Evolutionary conservation across 768 basidiomycete genomes (phyloP), one percentile per base, ranked within the genome.

Genomic region (Suillus decipiens): DNA sequence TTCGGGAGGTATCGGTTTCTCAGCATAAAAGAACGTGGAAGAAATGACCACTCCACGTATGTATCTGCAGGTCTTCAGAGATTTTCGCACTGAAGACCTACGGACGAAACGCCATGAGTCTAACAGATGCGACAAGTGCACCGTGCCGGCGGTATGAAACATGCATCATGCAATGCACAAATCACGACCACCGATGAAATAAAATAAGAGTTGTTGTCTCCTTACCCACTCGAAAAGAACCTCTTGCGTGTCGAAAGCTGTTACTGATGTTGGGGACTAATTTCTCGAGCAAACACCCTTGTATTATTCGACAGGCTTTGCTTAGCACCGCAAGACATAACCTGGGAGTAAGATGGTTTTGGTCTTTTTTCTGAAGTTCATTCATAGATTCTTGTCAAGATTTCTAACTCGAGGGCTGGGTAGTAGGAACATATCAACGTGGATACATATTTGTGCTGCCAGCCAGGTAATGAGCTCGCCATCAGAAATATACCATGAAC

Each of bases 41-140:
- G 77, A 87, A 47, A 81, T 90, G 81, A 85, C 85, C 28, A 28
- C 28, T 28, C 28, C 28, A 28, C 2, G 33, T 86, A 92, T 71
- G 12, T 85, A 91, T 43, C 19, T 43, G 19, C 17, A 4, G 42
- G 42, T 9, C 8, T 43, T 19, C 9, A 41, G 41, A 9, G 42
- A 43, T 43, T 2, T 43, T 43, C 9, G 9, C 90, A 93, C 68
- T 96, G 97, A 73, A 88, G 95, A 1, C 93, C 94, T 0, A 90
- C 89, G 96, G 96, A 86, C 87, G 78, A 88, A 89, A 70, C 86
- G 94, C 70, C 83, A 88, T 57, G 96, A 96, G 73, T 78, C 81
- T 47, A 89, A 90, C 71, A 82, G 55, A 76, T 77, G 47, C 83
- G 81, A 63, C 69, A 80, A 56, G 82, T 85, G 68, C 83, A 81